These are phyloP conservation scores for Fraxinus xanthoxyloides DNA, from an alignment of 305 asterid species.

Conservation along the genomic window DNA sequence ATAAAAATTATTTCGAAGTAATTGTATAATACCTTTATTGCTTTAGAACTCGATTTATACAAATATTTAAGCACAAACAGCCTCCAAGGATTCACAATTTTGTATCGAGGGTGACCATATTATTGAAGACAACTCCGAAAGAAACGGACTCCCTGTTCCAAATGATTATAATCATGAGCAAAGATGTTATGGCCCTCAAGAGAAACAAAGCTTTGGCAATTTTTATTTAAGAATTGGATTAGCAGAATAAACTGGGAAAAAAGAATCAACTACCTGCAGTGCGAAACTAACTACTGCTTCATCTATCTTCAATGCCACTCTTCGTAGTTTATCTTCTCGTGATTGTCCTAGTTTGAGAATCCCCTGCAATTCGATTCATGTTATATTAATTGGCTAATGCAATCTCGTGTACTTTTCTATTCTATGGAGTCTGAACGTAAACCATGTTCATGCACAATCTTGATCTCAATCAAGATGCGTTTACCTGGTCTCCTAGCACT, in stretches of 20 bases:
- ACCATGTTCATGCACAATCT: neutral
- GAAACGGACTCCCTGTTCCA: conserved; percentile 77
- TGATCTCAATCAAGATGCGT: neutral
- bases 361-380: conserved; percentile 54
- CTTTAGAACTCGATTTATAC: conserved; percentile 9
- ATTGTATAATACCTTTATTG: conserved; percentile 18
- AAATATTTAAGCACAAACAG: neutral
- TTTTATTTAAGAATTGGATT: neutral
- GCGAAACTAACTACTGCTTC: conserved; percentile 78
- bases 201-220: neutral
- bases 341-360: conserved; percentile 82
- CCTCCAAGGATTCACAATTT: conserved; percentile 14
- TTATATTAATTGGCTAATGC: conserved; percentile 13
- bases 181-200: neutral
- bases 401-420: conserved; percentile 1
- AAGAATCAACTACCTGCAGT: conserved; percentile 51
- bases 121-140: conserved; percentile 81
- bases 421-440: neutral
- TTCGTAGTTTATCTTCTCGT: conserved; percentile 69
- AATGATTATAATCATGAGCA: conserved; percentile 5
- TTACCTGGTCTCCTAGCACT: conserved; percentile 93
- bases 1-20: neutral
- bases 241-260: neutral
- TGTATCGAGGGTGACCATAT: conserved; percentile 4
- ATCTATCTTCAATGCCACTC: conserved; percentile 71